Conservation (phyloP, 495 filamentous ascomycete species). For the Penicillium egyptiacum region DNA sequence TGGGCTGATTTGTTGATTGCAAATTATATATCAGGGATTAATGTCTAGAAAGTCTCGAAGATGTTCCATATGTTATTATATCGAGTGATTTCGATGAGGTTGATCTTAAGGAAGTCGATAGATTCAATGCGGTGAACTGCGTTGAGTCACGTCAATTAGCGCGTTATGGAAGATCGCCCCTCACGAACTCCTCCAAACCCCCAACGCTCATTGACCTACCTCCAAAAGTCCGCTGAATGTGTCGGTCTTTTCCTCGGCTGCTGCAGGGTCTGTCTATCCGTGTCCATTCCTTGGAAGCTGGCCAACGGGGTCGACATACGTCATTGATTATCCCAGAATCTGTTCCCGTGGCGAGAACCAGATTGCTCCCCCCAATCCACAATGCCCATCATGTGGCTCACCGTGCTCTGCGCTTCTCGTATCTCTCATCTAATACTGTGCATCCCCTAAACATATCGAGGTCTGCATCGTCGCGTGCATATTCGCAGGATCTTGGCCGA, state of each 20-base stretch:
- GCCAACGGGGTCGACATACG: constrained; percentile 33
- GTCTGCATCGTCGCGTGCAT: constrained; percentile 2
- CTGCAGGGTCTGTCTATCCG: constrained; percentile 33
- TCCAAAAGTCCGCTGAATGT: constrained; percentile 37
- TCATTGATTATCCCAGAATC: constrained; percentile 28
- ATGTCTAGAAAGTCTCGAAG: background rate
- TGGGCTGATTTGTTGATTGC: background rate
- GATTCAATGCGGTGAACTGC: background rate
- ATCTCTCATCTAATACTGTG: background rate
- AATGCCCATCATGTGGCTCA: constrained; percentile 23
- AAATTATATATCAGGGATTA: background rate
- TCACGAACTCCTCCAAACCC: constrained; percentile 3
- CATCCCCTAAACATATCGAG: background rate
- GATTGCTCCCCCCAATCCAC: constrained; percentile 20
- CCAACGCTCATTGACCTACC: background rate
- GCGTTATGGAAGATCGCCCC: constrained; percentile 20
- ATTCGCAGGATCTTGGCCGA: constrained; percentile 8
- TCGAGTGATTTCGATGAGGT: background rate
- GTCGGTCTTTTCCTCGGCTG: constrained; percentile 26
- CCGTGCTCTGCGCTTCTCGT: constrained; percentile 2
- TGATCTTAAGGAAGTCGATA: background rate
- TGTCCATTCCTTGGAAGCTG: constrained; percentile 33
- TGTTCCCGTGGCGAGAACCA: constrained; percentile 29
- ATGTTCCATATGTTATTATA: background rate
- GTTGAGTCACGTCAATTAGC: constrained; percentile 18